Conservation (phyloP, 805 yeast genomes). For the Pichia membranifaciens region DNA sequence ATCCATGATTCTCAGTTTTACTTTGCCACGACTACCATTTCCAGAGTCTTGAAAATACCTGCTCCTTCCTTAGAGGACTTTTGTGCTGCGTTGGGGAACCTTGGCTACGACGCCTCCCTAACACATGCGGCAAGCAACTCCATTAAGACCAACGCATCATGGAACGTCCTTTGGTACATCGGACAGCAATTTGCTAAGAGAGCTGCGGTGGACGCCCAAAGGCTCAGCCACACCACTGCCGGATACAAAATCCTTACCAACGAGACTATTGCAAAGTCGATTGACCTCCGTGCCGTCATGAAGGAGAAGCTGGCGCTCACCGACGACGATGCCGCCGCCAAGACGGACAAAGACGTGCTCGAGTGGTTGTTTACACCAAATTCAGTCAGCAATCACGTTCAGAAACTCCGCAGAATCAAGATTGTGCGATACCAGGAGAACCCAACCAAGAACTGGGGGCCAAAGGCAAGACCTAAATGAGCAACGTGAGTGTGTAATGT, state of each 20-base stretch:
- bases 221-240: conserved; percentile 43
- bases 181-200: conserved; percentile 56
- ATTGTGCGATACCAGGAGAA: conserved; percentile 86
- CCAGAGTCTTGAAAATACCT: conserved; percentile 72
- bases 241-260: conserved; percentile 54
- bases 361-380: conserved; percentile 56
- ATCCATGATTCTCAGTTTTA: conserved; percentile 59
- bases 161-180: conserved; percentile 70
- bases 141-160: conserved; percentile 86
- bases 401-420: conserved; percentile 63
- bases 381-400: conserved; percentile 51
- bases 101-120: conserved; percentile 75
- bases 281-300: conserved; percentile 23
- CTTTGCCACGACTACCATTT: conserved; percentile 70
- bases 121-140: conserved; percentile 87
- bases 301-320: not conserved
- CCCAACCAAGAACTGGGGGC: conserved; percentile 97
- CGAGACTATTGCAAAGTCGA: conserved; percentile 32
- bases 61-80: conserved; percentile 73
- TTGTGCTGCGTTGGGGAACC: conserved; percentile 75
- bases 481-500: too few species aligned
- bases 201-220: conserved; percentile 36
- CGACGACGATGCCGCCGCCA: conserved; percentile 13
- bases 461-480: conserved; percentile 52
- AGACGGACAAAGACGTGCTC: conserved; percentile 20